phyloP scores from a whole-genome alignment of 768 basidiomycete genomes.

The Auricularia sp. region DNA sequence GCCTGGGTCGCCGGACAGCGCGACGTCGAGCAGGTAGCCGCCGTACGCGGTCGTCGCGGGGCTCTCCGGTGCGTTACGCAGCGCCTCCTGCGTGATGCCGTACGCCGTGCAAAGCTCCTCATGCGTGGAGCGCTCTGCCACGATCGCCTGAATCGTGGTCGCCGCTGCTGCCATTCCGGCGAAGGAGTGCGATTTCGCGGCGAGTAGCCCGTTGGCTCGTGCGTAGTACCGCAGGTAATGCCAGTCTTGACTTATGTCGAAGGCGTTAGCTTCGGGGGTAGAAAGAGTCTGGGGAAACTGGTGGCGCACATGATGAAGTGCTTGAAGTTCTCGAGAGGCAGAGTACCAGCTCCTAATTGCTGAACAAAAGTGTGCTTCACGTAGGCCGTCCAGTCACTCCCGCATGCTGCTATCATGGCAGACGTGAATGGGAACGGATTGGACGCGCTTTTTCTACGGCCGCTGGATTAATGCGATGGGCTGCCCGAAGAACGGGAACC shows the following conservation, averaged over 20 bases:
- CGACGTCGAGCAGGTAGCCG: conserved; percentile 72
- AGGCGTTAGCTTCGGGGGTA: neutral
- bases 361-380: conserved; percentile 80
- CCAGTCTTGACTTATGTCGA: conserved; percentile 59
- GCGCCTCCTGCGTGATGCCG: conserved; percentile 51
- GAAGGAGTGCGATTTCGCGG: conserved; percentile 65
- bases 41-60: conserved; percentile 77
- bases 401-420: conserved; percentile 49
- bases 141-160: conserved; percentile 50
- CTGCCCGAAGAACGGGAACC: conserved; percentile 17
- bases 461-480: neutral
- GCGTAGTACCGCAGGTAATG: conserved; percentile 76
- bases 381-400: conserved; percentile 56
- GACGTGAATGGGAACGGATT: conserved; percentile 64
- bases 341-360: conserved; percentile 61
- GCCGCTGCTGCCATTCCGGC: conserved; percentile 52
- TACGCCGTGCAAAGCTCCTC: conserved; percentile 60
- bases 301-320: conserved; percentile 62
- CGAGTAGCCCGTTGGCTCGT: conserved; percentile 72
- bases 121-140: conserved; percentile 66
- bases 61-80: conserved; percentile 55
- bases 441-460: conserved; percentile 40
- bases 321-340: conserved; percentile 55
- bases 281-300: conserved; percentile 23
- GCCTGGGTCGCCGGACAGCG: conserved; percentile 60